Percentiles rank a stretch among this genome's conserved stretches.
Evolutionary conservation across 306 rosid genomes (phyloP).

Genomic region (Citrullus colocynthis): DNA sequence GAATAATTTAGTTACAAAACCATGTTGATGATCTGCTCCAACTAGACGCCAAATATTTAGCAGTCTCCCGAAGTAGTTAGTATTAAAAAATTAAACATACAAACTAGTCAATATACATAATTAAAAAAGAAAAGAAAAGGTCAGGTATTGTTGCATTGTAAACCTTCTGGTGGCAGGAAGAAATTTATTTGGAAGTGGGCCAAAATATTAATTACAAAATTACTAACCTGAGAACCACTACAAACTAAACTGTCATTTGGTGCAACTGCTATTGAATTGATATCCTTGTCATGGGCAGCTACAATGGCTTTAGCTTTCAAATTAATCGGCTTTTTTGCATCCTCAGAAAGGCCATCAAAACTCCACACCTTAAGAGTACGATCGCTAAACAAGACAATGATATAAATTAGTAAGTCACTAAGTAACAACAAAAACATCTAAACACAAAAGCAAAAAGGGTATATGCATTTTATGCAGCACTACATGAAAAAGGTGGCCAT

Average conservation of each 20-base stretch:
- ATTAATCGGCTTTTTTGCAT: slow-evolving; percentile 27
- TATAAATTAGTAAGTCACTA: neutral
- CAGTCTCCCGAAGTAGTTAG: neutral
- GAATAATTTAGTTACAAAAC: neutral
- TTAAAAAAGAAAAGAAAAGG: neutral
- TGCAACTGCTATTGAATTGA: slow-evolving; percentile 85
- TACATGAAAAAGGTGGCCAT: neutral
- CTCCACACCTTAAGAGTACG: slow-evolving; percentile 91
- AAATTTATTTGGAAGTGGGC: neutral
- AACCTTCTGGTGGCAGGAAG: neutral
- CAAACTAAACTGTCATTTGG: slow-evolving; percentile 92
- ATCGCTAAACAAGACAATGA: slow-evolving; percentile 44
- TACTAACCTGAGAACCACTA: slow-evolving; percentile 93
- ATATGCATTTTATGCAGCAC: neutral
- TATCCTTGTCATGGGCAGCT: slow-evolving; percentile 94
- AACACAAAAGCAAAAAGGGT: neutral
- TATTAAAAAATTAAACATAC: neutral
- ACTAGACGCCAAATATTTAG: neutral
- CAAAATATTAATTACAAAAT: neutral
- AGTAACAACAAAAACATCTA: neutral
- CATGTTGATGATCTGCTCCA: neutral
- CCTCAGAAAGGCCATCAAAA: slow-evolving; percentile 44
- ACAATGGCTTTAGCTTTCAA: slow-evolving; percentile 88
- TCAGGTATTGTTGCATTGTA: neutral
- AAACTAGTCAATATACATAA: neutral